Evolutionary conservation across 163 green algal species (phyloP).

Genomic region (Chloromonas sp.): DNA sequence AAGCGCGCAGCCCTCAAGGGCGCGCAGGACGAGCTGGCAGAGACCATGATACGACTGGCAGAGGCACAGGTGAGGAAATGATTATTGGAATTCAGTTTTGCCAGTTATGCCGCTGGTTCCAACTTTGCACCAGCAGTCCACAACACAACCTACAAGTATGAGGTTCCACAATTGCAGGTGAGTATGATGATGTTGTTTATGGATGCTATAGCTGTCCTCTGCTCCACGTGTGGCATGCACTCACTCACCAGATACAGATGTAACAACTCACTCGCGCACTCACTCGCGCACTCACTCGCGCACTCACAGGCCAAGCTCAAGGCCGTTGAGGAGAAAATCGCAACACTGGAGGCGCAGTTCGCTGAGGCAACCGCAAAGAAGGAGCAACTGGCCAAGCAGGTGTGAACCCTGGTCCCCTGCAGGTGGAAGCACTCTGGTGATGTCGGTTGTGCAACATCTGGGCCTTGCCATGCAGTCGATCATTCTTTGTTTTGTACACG

Average conservation of each 20-base stretch:
- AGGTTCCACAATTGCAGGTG: no score
- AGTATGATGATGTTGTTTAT: no score
- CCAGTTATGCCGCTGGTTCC: no score
- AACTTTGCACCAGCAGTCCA: no score
- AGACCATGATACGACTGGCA: conserved; percentile 53
- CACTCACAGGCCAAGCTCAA: conserved; percentile 33
- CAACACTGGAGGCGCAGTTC: conserved; percentile 55
- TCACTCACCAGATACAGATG: not conserved
- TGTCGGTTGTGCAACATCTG: no score
- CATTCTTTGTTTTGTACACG: no score
- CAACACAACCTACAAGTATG: no score
- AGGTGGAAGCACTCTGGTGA: no score
- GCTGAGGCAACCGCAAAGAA: conserved; percentile 71
- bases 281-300: no score
- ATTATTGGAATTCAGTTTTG: no score
- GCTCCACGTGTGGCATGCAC: conserved; percentile 9
- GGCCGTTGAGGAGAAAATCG: conserved; percentile 67
- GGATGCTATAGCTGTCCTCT: not conserved
- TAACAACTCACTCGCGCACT: not conserved
- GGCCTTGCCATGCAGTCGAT: no score
- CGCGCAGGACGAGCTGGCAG: conserved; percentile 54
- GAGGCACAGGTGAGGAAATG: conserved; percentile 18
- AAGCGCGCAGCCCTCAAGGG: conserved; percentile 63
- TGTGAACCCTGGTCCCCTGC: conserved; percentile 1
- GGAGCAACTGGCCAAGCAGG: conserved; percentile 57